A percentile compares a stretch with the other conserved stretches of the same genome.
Evolutionary conservation across 164 flowering plant genomes (phyloP).

Genomic region (Chimonanthus praecox): DNA sequence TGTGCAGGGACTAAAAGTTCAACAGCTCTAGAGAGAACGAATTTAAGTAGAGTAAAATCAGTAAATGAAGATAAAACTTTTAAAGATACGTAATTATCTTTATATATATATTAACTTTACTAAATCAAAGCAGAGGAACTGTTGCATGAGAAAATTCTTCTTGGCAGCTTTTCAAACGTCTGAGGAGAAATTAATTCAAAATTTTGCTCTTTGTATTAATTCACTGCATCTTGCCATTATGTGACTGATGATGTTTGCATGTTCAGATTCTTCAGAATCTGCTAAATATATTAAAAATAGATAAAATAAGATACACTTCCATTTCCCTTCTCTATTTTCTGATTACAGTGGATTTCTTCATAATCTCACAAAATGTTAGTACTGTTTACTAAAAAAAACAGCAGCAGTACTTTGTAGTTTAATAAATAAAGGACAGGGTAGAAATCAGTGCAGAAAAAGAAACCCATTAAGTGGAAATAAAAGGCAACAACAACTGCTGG

Average conservation of each 20-base stretch:
- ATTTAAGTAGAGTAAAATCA: no score
- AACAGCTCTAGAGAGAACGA: no score
- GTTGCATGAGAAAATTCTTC: slow-evolving; percentile 3
- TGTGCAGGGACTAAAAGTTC: no score
- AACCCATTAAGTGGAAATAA: slow-evolving; percentile 10
- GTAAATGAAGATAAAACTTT: no score
- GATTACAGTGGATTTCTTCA: not conserved
- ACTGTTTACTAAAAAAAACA: not conserved
- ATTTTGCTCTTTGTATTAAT: not conserved
- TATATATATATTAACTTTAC: no score
- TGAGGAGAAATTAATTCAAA: not conserved
- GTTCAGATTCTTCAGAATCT: not conserved
- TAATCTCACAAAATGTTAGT: not conserved
- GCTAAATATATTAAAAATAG: not conserved
- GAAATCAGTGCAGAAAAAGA: slow-evolving; percentile 2
- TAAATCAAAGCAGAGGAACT: no score
- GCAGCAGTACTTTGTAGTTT: not conserved
- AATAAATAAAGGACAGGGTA: not conserved
- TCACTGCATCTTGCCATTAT: not conserved
- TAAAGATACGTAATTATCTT: no score
- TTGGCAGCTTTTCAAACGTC: slow-evolving; percentile 9
- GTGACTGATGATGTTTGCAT: not conserved
- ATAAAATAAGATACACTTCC: not conserved
- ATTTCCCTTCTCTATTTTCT: not conserved
- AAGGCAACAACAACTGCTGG: not conserved